Conservation (phyloP, 2,329 filamentous ascomycete species). For the Colletotrichum costaricense region DNA sequence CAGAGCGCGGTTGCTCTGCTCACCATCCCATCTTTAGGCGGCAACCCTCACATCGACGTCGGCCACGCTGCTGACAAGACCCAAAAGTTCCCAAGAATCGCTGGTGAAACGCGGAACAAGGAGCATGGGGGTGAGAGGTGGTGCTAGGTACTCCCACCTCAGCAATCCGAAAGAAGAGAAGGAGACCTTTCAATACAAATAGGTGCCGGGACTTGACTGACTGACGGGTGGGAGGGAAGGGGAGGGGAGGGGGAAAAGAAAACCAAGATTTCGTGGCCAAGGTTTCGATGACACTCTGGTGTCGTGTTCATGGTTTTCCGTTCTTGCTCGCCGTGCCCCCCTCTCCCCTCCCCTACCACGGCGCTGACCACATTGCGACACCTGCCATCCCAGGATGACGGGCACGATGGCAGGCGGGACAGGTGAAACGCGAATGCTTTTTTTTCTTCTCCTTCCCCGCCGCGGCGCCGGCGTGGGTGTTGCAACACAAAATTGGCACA, state of each 20-base stretch:
- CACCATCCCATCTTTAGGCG: background rate
- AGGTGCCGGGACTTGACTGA: background rate
- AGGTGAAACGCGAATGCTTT: constrained; percentile 13
- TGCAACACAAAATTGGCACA: background rate
- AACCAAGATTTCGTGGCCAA: background rate
- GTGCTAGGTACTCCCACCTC: background rate
- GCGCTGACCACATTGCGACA: background rate
- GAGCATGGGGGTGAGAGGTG: background rate
- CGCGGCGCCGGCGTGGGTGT: background rate
- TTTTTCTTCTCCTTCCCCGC: background rate
- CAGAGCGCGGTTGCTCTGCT: background rate
- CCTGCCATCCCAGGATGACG: constrained; percentile 31
- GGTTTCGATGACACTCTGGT: constrained; percentile 11
- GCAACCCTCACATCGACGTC: background rate
- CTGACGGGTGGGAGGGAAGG: background rate
- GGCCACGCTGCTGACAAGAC: background rate
- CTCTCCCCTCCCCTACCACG: background rate
- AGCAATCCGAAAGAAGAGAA: background rate
- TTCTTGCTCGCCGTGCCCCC: background rate
- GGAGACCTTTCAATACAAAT: background rate
- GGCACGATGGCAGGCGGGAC: constrained; percentile 18
- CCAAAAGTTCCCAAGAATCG: background rate
- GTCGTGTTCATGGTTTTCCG: background rate
- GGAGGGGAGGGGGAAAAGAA: background rate
- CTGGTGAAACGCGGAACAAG: constrained; percentile 2